Conservation (phyloP, 352 stramenopile species). For the Globisporangium heterothallicum region DNA sequence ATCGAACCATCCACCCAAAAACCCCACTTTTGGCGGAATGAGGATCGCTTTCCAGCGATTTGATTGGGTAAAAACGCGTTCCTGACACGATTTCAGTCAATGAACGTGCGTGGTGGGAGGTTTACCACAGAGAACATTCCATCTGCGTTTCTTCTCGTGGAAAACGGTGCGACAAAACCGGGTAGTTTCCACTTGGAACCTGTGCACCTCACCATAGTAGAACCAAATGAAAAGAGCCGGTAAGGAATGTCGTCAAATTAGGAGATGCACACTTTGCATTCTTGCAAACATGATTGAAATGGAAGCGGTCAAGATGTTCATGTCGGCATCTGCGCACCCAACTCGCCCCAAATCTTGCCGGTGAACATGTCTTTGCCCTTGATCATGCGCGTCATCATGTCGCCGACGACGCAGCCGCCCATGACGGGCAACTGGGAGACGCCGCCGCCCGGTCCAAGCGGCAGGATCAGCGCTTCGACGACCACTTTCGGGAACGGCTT, state of each 20-base stretch:
- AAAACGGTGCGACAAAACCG: too few species aligned
- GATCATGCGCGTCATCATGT: constrained; percentile 31
- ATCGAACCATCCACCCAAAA: not conserved
- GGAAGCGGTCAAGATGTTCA: not conserved
- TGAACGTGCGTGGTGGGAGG: not conserved
- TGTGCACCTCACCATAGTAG: not conserved
- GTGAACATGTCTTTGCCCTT: constrained; percentile 37
- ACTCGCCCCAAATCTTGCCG: constrained; percentile 11
- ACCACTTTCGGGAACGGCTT: constrained; percentile 25
- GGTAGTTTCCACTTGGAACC: too few species aligned
- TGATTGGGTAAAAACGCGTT: not conserved
- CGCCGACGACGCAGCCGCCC: constrained; percentile 29
- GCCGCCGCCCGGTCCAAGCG: constrained; percentile 25
- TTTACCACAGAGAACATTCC: not conserved
- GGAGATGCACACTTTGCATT: too few species aligned
- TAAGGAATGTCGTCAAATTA: too few species aligned
- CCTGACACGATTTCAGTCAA: not conserved
- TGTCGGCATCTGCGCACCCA: constrained; percentile 4
- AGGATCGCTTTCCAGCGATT: too few species aligned
- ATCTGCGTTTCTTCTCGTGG: not conserved
- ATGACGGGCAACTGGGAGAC: constrained; percentile 39
- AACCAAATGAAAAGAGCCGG: too few species aligned
- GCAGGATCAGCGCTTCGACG: constrained; percentile 29
- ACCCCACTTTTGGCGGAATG: too few species aligned
- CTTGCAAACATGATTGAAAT: too few species aligned